phyloP scores from a whole-genome alignment of 805 yeast species.

The Cyberlindnera meyerae region DNA sequence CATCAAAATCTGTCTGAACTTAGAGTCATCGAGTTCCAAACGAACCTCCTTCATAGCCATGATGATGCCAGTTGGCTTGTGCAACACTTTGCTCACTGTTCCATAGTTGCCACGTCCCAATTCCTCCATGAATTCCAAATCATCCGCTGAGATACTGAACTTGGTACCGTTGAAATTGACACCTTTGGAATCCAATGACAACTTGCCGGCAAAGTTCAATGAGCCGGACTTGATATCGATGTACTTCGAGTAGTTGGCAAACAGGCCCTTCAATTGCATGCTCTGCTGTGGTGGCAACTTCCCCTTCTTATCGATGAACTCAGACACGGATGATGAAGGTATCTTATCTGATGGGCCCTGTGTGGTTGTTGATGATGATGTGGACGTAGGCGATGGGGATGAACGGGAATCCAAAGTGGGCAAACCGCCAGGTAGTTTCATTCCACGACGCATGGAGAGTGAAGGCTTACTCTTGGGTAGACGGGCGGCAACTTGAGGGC shows the following conservation, averaged over 20 bases:
- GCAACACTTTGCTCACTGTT: slow-evolving; percentile 87
- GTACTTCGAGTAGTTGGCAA: slow-evolving; percentile 81
- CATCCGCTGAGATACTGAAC: slow-evolving; percentile 81
- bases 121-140: slow-evolving; percentile 77
- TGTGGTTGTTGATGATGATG: too few species aligned
- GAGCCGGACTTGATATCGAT: slow-evolving; percentile 91
- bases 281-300: slow-evolving; percentile 20
- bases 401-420: slow-evolving; percentile 38
- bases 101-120: slow-evolving; percentile 96
- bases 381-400: slow-evolving; percentile 17
- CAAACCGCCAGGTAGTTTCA: slow-evolving; percentile 80
- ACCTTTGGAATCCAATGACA: slow-evolving; percentile 87
- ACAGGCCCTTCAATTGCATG: slow-evolving; percentile 48
- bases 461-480: slow-evolving; percentile 74
- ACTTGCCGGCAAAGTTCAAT: slow-evolving; percentile 87
- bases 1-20: slow-evolving; percentile 91
- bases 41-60: slow-evolving; percentile 99
- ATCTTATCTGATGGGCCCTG: too few species aligned
- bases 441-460: slow-evolving; percentile 83
- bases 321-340: slow-evolving; percentile 20
- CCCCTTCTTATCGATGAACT: slow-evolving; percentile 23
- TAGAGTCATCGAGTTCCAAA: slow-evolving; percentile 87
- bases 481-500: slow-evolving; percentile 75
- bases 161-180: slow-evolving; percentile 88
- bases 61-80: slow-evolving; percentile 83